These are phyloP conservation scores for Colletotrichum destructivum DNA, from an alignment of 2,329 filamentous ascomycete genomes.

Conservation along the genomic window DNA sequence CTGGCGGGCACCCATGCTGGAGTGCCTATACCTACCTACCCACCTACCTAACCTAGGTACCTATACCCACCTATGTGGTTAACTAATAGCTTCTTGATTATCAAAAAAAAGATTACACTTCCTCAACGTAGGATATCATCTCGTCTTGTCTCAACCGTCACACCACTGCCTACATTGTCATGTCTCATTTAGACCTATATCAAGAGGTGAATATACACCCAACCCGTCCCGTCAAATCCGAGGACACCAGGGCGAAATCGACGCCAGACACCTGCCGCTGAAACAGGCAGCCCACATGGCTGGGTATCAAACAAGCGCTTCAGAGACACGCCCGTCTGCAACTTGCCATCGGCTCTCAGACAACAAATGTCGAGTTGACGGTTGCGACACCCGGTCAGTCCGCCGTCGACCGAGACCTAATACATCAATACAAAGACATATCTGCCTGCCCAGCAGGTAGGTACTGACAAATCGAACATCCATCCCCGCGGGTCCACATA, in stretches of 20 bases:
- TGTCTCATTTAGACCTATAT: not conserved
- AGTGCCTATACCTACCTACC: too few relatives aligned
- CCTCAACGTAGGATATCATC: too few relatives aligned
- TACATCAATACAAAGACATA: too few relatives aligned
- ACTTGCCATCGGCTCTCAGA: not conserved
- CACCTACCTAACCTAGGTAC: too few relatives aligned
- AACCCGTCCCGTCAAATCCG: not conserved
- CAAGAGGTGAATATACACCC: not conserved
- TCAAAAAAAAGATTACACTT: too few relatives aligned
- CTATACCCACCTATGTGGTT: too few relatives aligned
- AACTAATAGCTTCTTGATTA: too few relatives aligned
- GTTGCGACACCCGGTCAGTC: too few relatives aligned
- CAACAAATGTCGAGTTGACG: not conserved
- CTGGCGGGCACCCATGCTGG: not conserved
- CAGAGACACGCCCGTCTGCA: not conserved
- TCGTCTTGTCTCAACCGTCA: too few relatives aligned
- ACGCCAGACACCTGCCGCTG: constrained; percentile 1
- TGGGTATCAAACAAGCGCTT: not conserved
- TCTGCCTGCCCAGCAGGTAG: not conserved
- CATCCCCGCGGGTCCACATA: not conserved
- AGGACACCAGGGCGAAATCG: not conserved
- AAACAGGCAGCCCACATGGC: not conserved
- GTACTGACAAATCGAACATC: too few relatives aligned
- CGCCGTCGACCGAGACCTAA: not conserved
- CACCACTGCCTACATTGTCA: too few relatives aligned